Evolutionary conservation across 2,329 filamentous ascomycete genomes (phyloP).

Genomic region (Neophaeococcomyces mojaviensis): DNA sequence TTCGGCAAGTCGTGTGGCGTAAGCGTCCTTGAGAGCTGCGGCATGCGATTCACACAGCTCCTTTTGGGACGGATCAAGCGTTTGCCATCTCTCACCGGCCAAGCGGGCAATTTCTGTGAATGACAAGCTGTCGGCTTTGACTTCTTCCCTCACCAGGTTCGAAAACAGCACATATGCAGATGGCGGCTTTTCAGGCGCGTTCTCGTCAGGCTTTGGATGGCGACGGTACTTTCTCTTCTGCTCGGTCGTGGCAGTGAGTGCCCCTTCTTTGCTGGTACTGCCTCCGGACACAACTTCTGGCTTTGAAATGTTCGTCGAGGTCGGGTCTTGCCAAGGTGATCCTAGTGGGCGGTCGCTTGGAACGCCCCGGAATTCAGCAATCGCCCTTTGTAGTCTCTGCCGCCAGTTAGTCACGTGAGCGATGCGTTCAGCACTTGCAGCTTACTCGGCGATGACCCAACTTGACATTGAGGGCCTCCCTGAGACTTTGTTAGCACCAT

Average conservation of each 20-base stretch:
- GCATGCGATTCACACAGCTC: conserved; percentile 67
- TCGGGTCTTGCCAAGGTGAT: conserved; percentile 29
- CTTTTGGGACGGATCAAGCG: conserved; percentile 57
- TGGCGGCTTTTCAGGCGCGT: conserved; percentile 70
- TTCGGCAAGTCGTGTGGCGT: conserved; percentile 61
- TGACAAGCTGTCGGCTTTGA: conserved; percentile 67
- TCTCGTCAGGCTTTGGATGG: conserved; percentile 58
- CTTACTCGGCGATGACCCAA: conserved; percentile 71
- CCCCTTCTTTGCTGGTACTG: conserved; percentile 1
- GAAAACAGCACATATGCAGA: conserved; percentile 83
- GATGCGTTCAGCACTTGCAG: conserved; percentile 9
- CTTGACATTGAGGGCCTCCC: conserved; percentile 67
- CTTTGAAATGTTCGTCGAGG: conserved; percentile 27
- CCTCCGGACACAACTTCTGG: conserved; percentile 40
- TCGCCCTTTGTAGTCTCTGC: conserved; percentile 72
- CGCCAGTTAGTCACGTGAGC: conserved; percentile 9
- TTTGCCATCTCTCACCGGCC: conserved; percentile 76
- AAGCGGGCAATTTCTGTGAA: conserved; percentile 80
- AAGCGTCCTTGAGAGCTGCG: conserved; percentile 66
- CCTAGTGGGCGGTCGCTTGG: conserved; percentile 39
- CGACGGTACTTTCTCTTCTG: conserved; percentile 25
- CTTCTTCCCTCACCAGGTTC: conserved; percentile 65
- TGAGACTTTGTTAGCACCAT: conserved; percentile 32
- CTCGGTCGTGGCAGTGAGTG: conserved; percentile 10
- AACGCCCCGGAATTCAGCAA: conserved; percentile 64